Conservation (phyloP, 495 filamentous ascomycete species). For the Tuber melanosporum region DNA sequence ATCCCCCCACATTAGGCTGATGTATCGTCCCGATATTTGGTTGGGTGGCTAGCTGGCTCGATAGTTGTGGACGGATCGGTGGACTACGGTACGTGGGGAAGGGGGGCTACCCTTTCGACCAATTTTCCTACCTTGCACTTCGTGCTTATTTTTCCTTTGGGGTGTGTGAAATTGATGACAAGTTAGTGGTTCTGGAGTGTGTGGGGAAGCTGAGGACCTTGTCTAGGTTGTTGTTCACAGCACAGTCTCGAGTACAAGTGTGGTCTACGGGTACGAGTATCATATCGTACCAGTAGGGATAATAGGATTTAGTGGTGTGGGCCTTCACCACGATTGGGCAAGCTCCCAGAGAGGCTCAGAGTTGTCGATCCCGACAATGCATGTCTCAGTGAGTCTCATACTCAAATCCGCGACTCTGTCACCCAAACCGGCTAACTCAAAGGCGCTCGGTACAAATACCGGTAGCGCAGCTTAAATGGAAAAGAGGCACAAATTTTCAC, state of each 20-base stretch:
- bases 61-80: not conserved
- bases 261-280: too few species aligned
- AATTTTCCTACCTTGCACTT: not conserved
- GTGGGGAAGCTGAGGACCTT: not conserved
- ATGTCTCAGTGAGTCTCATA: not conserved
- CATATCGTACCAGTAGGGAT: not conserved
- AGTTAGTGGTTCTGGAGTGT: not conserved
- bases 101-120: not conserved
- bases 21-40: not conserved
- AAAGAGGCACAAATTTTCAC: not conserved
- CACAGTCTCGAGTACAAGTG: not conserved
- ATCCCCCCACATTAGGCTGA: not conserved
- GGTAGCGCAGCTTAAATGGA: not conserved
- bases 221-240: not conserved
- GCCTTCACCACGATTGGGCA: not conserved
- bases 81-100: not conserved
- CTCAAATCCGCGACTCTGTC: not conserved
- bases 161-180: not conserved
- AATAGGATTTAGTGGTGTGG: not conserved
- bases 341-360: not conserved
- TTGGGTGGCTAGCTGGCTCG: not conserved
- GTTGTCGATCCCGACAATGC: not conserved
- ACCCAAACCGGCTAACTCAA: not conserved
- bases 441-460: not conserved
- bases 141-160: not conserved